Base-by-base conservation (phyloP, 148 eudicot species). In the Rhododendron griersonianum region DNA sequence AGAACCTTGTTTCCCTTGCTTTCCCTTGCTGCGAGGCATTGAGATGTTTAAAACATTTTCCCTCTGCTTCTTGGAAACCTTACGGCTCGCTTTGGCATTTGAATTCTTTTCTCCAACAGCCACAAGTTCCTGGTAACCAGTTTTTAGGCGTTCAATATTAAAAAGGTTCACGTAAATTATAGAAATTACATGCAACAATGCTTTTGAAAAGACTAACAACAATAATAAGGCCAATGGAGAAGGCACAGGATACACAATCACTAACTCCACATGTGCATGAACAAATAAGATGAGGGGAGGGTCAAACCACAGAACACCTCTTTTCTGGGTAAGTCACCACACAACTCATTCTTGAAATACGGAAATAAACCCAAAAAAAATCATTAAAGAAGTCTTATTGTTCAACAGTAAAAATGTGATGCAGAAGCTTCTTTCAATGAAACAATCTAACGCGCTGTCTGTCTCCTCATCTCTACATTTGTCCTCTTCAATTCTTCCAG, bases 81-180 rank as follows among this genome's bases (percentile, higher is more conserved):
- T 98, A 23, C 90, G 96, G 78, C 96, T 92, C 33, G 47, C 92
- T 91, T 94, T 98, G 63, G 87, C 87, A 85, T 82, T 88, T 37
- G 91, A 61, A 89, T 90, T 92, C 90, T 91, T 93, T 48, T 93
- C 95, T 33, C 97, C 90, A 86, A 90, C 93, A 86, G 96, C 95
- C 78, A 87, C 89, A 86, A 91, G 86, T 95, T 98, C 99, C 99
- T 98, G 90, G 75, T 80, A 87, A 82, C 73, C 67, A 50, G 85
- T 74, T 45, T 35, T 23, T 71, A 84, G 81, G 47, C 21, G n/a
- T 30, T 74, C 78, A 77, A 63, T 65, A 28, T 39, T 55, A 4
- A 7, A 45, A 82, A 30, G 50, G 51, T 33, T 53, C 25, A 30
- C 65, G 2, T 25, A 48, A 28, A 39, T 30, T 21, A 14, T 3